A percentile compares a stretch with the other conserved stretches of the same genome.
These are phyloP conservation scores for Wallemia mellicola DNA, from an alignment of 1,284 basidiomycete genomes.

Conservation along the genomic window DNA sequence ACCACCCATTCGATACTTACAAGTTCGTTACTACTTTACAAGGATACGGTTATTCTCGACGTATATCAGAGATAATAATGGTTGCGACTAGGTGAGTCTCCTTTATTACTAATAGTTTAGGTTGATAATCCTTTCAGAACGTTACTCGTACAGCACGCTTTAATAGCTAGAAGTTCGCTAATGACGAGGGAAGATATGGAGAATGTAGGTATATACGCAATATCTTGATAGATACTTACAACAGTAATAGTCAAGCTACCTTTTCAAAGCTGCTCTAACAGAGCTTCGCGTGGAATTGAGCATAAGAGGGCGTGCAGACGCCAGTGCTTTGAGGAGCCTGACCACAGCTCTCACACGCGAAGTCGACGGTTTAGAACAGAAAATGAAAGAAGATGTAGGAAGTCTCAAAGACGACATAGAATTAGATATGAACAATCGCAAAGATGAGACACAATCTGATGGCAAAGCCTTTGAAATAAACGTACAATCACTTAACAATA, in stretches of 20 bases:
- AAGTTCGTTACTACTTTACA: not conserved
- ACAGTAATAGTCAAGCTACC: conserved; percentile 88
- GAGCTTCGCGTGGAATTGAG: conserved; percentile 69
- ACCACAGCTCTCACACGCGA: conserved; percentile 54
- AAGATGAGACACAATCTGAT: conserved; percentile 70
- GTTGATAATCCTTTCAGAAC: not conserved
- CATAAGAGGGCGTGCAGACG: conserved; percentile 57
- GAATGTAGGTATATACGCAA: not conserved
- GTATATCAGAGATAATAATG: not conserved
- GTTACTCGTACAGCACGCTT: not conserved
- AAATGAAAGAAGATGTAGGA: conserved; percentile 76
- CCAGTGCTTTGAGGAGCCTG: conserved; percentile 41
- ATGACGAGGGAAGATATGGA: not conserved
- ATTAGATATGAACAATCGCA: conserved; percentile 80
- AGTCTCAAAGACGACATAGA: conserved; percentile 82
- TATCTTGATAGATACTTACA: too few relatives aligned
- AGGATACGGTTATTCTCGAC: not conserved
- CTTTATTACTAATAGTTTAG: not conserved
- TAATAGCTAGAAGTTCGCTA: not conserved
- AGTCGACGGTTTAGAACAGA: conserved; percentile 55
- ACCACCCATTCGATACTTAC: not conserved
- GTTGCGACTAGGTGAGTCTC: not conserved
- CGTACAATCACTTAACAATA: conserved; percentile 48
- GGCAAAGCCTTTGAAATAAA: conserved; percentile 53
- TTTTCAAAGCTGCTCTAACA: conserved; percentile 73